Evolutionary conservation across 1,284 basidiomycete species (phyloP), one percentile per base, ranked within the genome.

Genomic region (Rhizopogon parksii): DNA sequence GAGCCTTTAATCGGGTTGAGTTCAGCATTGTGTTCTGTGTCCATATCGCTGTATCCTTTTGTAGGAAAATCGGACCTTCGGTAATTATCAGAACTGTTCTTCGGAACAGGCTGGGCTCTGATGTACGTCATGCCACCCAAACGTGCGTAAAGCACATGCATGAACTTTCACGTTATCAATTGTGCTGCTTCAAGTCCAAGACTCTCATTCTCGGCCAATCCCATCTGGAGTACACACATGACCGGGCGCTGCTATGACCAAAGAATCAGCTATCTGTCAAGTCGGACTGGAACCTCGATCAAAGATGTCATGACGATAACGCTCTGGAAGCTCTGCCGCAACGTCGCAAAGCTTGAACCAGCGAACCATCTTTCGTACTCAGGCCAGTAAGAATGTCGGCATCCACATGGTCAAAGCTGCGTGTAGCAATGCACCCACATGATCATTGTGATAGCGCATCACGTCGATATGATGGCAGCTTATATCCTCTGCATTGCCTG

Each of bases 111-210:
- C 40, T 40, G 40, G 25, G 27, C 40, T 32, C 12, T 27, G 12
- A 8, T 45, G 47, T 49, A 49, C 47, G 47, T 49, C 4, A 49
- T 47, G 11, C 4, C 14, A 24, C 27, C 40, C 40, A 48, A 32
- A 46, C 40, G 6, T 42, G 25, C 38, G 38, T 36, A 40, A 42
- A 45, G 19, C 42, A 47, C 27, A 19, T 8, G 4, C 47, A 24
- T 6, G 21, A 32, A 27, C 39, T 42, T 30, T 36, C 43, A 40
- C 25, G 45, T 47, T 34, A 45, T 47, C 43, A 48, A 19, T 49
- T 45, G 46, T 40, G 2, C 24, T 25, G 8, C 39, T 40, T 11
- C 4, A 2, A 11, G 14, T 11, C 3, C 21, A 24, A 24, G 21
- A 24, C 21, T 24, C 21, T 24, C 6, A 24, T 24, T 21, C 39